Percentiles rank a stretch among this genome's conserved stretches.
phyloP scores from a whole-genome alignment of 805 yeast genomes.

The Barnettozyma populi region DNA sequence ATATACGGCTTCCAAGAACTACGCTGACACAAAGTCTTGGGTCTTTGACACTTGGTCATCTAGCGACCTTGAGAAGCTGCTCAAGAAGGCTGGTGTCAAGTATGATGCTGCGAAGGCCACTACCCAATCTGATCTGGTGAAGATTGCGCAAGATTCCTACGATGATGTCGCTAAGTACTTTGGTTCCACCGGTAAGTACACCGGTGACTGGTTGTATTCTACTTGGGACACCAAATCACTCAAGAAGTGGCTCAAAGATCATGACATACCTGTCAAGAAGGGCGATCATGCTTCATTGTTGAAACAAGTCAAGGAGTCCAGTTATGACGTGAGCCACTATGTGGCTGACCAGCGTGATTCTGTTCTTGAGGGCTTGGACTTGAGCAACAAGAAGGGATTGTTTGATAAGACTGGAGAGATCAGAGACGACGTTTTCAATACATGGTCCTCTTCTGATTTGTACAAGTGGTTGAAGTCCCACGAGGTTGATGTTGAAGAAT shows the following conservation, averaged over 20 bases:
- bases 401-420: conserved; percentile 35
- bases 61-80: conserved; percentile 28
- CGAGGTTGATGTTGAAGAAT: conserved; percentile 34
- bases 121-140: conserved; percentile 36
- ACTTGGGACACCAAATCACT: conserved; percentile 49
- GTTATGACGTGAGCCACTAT: conserved; percentile 38
- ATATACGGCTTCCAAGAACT: background rate
- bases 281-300: conserved; percentile 33
- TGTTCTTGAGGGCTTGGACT: conserved; percentile 35
- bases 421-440: conserved; percentile 40
- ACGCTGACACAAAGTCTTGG: conserved; percentile 34
- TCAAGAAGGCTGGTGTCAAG: conserved; percentile 29
- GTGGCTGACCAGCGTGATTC: conserved; percentile 34
- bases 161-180: conserved; percentile 32
- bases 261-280: conserved; percentile 28
- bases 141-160: conserved; percentile 37
- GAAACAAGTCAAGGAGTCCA: conserved; percentile 38
- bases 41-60: conserved; percentile 43
- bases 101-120: conserved; percentile 19
- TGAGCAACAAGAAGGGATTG: conserved; percentile 28
- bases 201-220: conserved; percentile 48
- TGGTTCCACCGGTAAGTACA: conserved; percentile 39
- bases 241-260: conserved; percentile 41
- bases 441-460: conserved; percentile 51
- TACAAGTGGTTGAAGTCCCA: conserved; percentile 48